Percentiles rank a stretch among this genome's conserved stretches.
Evolutionary conservation across 1,284 basidiomycete genomes (phyloP).

Genomic region (Ustilago trichophora): DNA sequence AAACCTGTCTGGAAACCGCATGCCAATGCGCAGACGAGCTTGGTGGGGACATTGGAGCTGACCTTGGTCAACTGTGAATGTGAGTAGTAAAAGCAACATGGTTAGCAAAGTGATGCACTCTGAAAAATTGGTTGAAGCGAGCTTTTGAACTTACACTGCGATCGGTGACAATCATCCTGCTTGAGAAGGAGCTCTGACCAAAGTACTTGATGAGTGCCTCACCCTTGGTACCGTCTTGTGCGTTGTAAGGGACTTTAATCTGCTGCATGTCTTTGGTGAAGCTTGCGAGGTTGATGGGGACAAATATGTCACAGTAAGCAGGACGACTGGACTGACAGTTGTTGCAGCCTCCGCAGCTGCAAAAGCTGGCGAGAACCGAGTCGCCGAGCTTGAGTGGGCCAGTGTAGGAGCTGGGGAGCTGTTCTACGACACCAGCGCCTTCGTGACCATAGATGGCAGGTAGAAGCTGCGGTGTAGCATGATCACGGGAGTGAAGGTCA

Average conservation of each 20-base stretch:
- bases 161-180: constrained; percentile 24
- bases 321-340: constrained; percentile 21
- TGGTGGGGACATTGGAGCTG: constrained; percentile 16
- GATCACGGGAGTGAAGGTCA: constrained; percentile 9
- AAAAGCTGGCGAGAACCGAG: constrained; percentile 27
- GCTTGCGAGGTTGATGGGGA: constrained; percentile 13
- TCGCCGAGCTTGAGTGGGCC: constrained; percentile 17
- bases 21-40: constrained; percentile 22
- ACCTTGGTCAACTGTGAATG: constrained; percentile 24
- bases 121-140: no score
- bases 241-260: constrained; percentile 9
- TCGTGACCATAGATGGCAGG: constrained; percentile 29
- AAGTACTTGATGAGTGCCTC: constrained; percentile 26
- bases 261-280: constrained; percentile 22
- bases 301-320: constrained; percentile 17
- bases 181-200: constrained; percentile 36
- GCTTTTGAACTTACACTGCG: constrained; percentile 7
- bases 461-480: constrained; percentile 1
- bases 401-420: constrained; percentile 11
- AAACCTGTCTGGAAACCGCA: constrained; percentile 36
- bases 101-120: no score
- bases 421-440: constrained; percentile 23
- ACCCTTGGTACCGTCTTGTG: constrained; percentile 4
- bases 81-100: no score
- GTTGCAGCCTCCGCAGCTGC: constrained; percentile 33